Base-by-base conservation (phyloP, 768 basidiomycete genomes). In the Lentinula sp. region DNA sequence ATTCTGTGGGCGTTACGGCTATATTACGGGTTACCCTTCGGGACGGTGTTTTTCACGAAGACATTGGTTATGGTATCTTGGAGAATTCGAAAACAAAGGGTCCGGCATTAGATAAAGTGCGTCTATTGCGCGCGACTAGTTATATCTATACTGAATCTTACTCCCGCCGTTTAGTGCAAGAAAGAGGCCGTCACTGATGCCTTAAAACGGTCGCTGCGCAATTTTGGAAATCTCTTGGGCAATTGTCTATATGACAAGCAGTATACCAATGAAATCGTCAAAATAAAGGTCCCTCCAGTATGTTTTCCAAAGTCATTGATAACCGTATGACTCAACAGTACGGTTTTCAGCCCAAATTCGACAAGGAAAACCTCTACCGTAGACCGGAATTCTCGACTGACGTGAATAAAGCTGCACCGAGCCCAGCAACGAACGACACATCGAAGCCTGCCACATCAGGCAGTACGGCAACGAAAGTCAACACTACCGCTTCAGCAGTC, bases 181-280 rank as follows among this genome's bases (percentile, higher is more conserved):
- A 99, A 99, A 67, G 97, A 98, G 71, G 95, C 97, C 1, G 88
- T 98, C 0, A 99, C 97, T 0, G 97, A 99, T 66, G 96, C 82
- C 0, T 76, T 96, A 58, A 99, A 99, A 73, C 87, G 96, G 36
- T 85, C 94, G 1, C 79, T 99, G 8, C 81, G 93, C 28, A 93
- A 86, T 64, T 99, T 98, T 69, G 97, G 97, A 43, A 97, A 95
- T 70, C 77, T 98, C 2, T 79, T 98, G 15, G 97, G 97, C 1
- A 96, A 97, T 67, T 99, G 97, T 73, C 74, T 98, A n/a, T 98
- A 98, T 68, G 97, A 98, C 76, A 97, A 96, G 75, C 72, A 81
- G 6, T 98, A 93, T 71, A 82, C 91, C 0, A 82, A 88, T 52
- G 90, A 95, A 69, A 79, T 99, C 8, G 76, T 83, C 43, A 96